Base-by-base conservation (phyloP, 108 stramenopile genomes). In the Bacterosira constricta region DNA sequence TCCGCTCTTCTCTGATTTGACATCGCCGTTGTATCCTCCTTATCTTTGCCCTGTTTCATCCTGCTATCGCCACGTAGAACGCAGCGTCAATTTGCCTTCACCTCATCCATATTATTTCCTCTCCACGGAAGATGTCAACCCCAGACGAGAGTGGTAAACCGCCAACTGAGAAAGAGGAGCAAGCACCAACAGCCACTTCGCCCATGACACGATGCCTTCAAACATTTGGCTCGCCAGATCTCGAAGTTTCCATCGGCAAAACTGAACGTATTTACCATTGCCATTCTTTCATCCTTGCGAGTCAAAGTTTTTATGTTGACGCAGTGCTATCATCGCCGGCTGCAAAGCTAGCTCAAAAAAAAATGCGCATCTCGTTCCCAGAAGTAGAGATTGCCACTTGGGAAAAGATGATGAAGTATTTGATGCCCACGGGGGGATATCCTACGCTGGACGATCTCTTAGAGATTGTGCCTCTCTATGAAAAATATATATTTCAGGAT, bases 251-350 rank as follows among this genome's bases (percentile, higher is more conserved):
- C 6, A 15, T 53, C 11, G 52, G 52, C 26, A 26, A 26, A 5
- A 53, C 27, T 27, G 29, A 53, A 27, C 25, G 31, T 6, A 5
- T n/a, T 30, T 53, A 30, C 31, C 52, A 27, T 30, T 53, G 31
- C 15, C 52, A 53, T 27, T 26, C 52, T 15, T 53, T 53, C 25
- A 53, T 53, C 26, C 26, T 53, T 27, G 52, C 52, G 31, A 53
- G 52, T 27, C 52, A 53, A 27, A 53, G 52, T 27, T 26, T 30
- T 53, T 53, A 53, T 15, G 52, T 53, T 15, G 52, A 53, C 25
- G 31, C 52, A 30, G 29, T 53, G 9, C 52, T 53, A 11, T 53
- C 52, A 6, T 53, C 52, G 27, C 47, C 47, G 15, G 52, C 20
- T 6, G 20, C 52, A 15, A 53, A 6, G 25, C 8, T 30, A 4